These are phyloP conservation scores for Candida gorgasii DNA, from an alignment of 805 yeast genomes.

Conservation along the genomic window DNA sequence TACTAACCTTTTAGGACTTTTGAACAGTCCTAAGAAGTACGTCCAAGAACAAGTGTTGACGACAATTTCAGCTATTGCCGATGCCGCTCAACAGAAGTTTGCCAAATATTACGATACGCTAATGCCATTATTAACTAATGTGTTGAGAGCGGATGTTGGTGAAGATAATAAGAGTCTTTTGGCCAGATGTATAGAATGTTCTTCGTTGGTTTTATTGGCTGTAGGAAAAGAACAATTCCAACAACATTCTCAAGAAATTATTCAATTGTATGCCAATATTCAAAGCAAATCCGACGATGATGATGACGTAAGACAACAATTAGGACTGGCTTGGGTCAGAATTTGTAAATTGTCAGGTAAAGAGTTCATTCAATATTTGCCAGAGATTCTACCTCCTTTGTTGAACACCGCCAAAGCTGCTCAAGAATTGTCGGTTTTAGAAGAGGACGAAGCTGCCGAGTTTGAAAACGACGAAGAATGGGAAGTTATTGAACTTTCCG, in stretches of 20 bases:
- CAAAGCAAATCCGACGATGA: slow-evolving; percentile 66
- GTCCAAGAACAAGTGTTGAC: slow-evolving; percentile 97
- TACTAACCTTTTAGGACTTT: slow-evolving; percentile 67
- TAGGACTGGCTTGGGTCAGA: slow-evolving; percentile 96
- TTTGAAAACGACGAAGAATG: slow-evolving; percentile 85
- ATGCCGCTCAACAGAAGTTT: slow-evolving; percentile 88
- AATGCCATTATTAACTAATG: slow-evolving; percentile 84
- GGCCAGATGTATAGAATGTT: slow-evolving; percentile 95
- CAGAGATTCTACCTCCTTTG: slow-evolving; percentile 87
- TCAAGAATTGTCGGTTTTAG: slow-evolving; percentile 85
- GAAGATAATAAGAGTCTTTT: slow-evolving; percentile 75
- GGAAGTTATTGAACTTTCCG: slow-evolving; percentile 90
- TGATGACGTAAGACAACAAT: slow-evolving; percentile 82
- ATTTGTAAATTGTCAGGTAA: slow-evolving; percentile 82
- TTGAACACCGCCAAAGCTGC: slow-evolving; percentile 82
- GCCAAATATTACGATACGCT: slow-evolving; percentile 90
- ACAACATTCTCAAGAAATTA: slow-evolving; percentile 67
- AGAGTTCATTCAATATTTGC: slow-evolving; percentile 82
- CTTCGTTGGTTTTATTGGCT: slow-evolving; percentile 90
- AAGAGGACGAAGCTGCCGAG: slow-evolving; percentile 84
- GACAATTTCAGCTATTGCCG: slow-evolving; percentile 95
- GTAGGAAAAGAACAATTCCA: slow-evolving; percentile 90
- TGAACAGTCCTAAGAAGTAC: slow-evolving; percentile 85
- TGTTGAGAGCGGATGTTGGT: slow-evolving; percentile 75
- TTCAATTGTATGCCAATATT: slow-evolving; percentile 67